Conservation (phyloP, 2,329 filamentous ascomycete genomes). For the Pseudofabraea citricarpa region DNA sequence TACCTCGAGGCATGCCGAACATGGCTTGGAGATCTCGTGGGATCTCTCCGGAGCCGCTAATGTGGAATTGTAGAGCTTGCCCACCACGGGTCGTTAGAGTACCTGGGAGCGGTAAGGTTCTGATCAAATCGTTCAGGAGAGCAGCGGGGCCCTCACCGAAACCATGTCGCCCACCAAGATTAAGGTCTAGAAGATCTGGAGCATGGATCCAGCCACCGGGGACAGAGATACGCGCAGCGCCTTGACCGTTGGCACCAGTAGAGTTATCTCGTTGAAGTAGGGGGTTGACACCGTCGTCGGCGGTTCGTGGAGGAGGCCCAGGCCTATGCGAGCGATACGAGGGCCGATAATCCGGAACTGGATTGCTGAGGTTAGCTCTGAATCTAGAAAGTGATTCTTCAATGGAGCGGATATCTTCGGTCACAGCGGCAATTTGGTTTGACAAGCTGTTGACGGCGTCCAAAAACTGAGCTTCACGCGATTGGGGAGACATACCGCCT, state of each 20-base stretch:
- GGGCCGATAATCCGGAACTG: constrained; percentile 29
- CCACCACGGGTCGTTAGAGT: constrained; percentile 36
- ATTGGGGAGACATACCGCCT: constrained; percentile 37
- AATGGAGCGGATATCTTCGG: neutral
- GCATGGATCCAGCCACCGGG: constrained; percentile 45
- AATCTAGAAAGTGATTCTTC: neutral
- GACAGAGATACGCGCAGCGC: constrained; percentile 41
- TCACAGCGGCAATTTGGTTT: neutral
- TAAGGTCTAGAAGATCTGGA: constrained; percentile 26
- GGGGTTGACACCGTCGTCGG: constrained; percentile 82
- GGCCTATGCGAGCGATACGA: constrained; percentile 49
- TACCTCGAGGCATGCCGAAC: constrained; percentile 28
- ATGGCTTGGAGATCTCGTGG: constrained; percentile 45
- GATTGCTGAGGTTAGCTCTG: constrained; percentile 26
- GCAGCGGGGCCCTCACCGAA: constrained; percentile 25
- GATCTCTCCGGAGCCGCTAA: constrained; percentile 46
- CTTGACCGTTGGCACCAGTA: constrained; percentile 37
- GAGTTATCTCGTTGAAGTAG: constrained; percentile 62
- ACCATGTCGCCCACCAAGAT: constrained; percentile 21
- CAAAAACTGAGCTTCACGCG: too few relatives aligned
- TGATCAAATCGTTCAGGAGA: constrained; percentile 25
- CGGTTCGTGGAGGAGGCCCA: constrained; percentile 43
- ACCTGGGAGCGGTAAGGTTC: constrained; percentile 27
- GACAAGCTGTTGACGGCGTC: neutral
- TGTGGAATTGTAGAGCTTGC: constrained; percentile 55